phyloP scores from a whole-genome alignment of 2,329 filamentous ascomycete species.

The Trichoderma oligosporum region DNA sequence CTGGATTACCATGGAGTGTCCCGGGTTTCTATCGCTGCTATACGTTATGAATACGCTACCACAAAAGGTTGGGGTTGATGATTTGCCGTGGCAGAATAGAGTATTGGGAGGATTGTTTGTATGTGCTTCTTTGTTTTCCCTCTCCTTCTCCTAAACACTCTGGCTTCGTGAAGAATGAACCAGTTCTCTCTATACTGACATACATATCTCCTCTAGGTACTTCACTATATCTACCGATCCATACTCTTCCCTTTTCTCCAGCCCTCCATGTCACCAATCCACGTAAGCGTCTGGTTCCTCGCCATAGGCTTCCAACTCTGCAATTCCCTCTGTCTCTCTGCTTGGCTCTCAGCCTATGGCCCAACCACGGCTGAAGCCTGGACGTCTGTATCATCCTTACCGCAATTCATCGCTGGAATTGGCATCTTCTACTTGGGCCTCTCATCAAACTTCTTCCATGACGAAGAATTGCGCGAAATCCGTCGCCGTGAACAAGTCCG shows the following conservation, averaged over 20 bases:
- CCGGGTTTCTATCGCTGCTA: conserved; percentile 70
- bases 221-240: conserved; percentile 91
- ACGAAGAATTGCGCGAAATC: conserved; percentile 85
- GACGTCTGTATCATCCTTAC: conserved; percentile 37
- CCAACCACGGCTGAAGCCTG: conserved; percentile 56
- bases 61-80: conserved; percentile 49
- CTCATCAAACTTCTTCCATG: conserved; percentile 78
- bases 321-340: conserved; percentile 74
- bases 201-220: conserved; percentile 46
- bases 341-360: conserved; percentile 80
- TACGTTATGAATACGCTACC: conserved; percentile 75
- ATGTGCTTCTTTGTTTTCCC: conserved; percentile 31
- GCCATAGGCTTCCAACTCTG: conserved; percentile 72
- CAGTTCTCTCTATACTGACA: conserved; percentile 8
- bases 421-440: conserved; percentile 74
- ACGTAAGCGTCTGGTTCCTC: conserved; percentile 60
- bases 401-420: conserved; percentile 60
- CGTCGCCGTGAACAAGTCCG: conserved; percentile 63
- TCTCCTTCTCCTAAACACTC: neutral
- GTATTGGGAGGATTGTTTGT: conserved; percentile 67
- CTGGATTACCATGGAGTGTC: conserved; percentile 85
- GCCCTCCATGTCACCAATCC: conserved; percentile 89
- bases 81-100: conserved; percentile 73
- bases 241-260: conserved; percentile 77
- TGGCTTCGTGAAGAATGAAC: neutral